A percentile compares a stretch with the other conserved stretches of the same genome.
phyloP scores from a whole-genome alignment of 116 monocot species.

The Zostera marina region DNA sequence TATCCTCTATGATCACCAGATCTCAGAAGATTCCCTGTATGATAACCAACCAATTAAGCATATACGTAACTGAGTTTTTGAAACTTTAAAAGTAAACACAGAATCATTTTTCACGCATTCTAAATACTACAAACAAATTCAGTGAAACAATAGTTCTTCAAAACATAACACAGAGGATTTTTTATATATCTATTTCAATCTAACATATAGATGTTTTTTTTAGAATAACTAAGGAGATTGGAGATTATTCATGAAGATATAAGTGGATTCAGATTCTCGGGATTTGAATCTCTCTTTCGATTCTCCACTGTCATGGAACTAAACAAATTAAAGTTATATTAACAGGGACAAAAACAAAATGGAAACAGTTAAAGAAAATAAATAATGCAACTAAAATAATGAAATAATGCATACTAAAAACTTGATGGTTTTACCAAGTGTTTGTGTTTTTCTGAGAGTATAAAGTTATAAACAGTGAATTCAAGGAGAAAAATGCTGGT shows the following conservation, averaged over 20 bases:
- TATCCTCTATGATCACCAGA: slow-evolving; percentile 90
- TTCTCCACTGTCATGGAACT: no score
- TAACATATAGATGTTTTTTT: not conserved
- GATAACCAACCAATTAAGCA: not conserved
- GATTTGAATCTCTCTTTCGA: no score
- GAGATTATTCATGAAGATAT: no score
- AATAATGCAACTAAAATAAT: not conserved
- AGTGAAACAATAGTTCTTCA: not conserved
- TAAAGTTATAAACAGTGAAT: not conserved
- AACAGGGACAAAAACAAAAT: not conserved
- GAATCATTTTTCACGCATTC: not conserved
- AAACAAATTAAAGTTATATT: not conserved
- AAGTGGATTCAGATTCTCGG: no score
- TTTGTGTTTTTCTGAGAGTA: not conserved
- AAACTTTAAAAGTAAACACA: not conserved
- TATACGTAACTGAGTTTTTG: not conserved
- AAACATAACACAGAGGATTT: not conserved
- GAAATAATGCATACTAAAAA: no score
- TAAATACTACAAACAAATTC: not conserved
- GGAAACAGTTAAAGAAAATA: not conserved
- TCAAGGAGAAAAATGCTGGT: not conserved
- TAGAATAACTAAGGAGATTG: not conserved
- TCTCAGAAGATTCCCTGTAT: slow-evolving; percentile 83
- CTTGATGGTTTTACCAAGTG: not conserved
- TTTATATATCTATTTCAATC: no score